Conservation (phyloP, 352 stramenopile genomes). For the Thalassiosira mediterranea region DNA sequence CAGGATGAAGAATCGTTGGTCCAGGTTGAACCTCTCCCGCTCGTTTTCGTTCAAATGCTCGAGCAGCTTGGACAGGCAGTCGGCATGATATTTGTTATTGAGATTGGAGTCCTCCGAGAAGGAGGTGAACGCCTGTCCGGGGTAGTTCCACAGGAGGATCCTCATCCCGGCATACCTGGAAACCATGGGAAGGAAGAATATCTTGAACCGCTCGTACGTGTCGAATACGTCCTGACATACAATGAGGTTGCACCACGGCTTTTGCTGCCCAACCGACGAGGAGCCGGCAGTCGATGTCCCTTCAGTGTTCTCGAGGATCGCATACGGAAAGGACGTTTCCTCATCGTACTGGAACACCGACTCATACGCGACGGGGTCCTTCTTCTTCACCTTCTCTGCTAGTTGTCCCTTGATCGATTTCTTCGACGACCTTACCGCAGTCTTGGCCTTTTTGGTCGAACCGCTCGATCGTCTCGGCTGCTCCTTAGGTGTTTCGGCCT, state of each 20-base stretch:
- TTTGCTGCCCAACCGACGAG: constrained; percentile 5
- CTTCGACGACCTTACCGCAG: not conserved
- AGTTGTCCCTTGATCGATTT: constrained; percentile 24
- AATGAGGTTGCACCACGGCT: constrained; percentile 88
- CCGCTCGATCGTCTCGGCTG: not conserved
- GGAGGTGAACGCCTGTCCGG: constrained; percentile 93
- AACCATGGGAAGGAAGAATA: constrained; percentile 90
- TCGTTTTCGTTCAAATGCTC: constrained; percentile 70
- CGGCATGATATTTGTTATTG: constrained; percentile 91
- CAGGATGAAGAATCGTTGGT: constrained; percentile 91
- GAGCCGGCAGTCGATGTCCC: constrained; percentile 2
- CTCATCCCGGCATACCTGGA: constrained; percentile 88
- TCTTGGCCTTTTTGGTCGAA: constrained; percentile 13
- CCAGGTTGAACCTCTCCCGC: constrained; percentile 73
- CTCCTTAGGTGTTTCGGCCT: not conserved
- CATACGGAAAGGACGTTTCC: constrained; percentile 91
- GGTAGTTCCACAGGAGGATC: constrained; percentile 95
- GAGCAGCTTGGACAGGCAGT: constrained; percentile 89
- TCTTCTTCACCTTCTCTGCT: constrained; percentile 55
- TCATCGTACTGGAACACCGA: constrained; percentile 89
- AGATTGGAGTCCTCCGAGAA: constrained; percentile 89
- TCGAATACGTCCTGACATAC: constrained; percentile 95
- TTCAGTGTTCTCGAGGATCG: constrained; percentile 83
- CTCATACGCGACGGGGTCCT: constrained; percentile 55
- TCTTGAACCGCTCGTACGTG: constrained; percentile 92